These are phyloP conservation scores for Rhynchospora breviuscula DNA, from an alignment of 176 grass and related monocot species.

Conservation along the genomic window DNA sequence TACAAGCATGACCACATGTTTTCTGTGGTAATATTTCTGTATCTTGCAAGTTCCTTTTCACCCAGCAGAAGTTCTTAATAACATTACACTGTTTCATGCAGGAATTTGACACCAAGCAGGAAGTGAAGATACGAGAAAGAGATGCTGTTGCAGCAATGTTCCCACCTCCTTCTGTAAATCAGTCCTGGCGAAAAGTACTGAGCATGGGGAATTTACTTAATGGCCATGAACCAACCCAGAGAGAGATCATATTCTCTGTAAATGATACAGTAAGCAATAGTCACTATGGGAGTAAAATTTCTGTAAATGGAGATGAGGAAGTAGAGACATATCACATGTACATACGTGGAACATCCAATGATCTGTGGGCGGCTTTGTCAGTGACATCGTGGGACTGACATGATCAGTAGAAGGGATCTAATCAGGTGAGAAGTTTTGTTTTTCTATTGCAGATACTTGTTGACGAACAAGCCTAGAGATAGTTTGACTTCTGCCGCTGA, in stretches of 20 bases:
- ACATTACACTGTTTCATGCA: constrained; percentile 25
- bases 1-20: neutral
- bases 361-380: constrained; percentile 80
- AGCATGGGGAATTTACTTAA: constrained; percentile 99
- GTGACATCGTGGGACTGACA: constrained; percentile 89
- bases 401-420: neutral
- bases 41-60: neutral
- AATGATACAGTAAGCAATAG: constrained; percentile 57
- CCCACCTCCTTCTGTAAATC: constrained; percentile 73
- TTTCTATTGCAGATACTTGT: neutral
- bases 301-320: constrained; percentile 45
- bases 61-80: neutral
- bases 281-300: constrained; percentile 54
- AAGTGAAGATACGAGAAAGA: constrained; percentile 59
- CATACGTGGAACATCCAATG: constrained; percentile 84
- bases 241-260: constrained; percentile 83
- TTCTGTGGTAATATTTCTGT: neutral
- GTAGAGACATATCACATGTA: constrained; percentile 91
- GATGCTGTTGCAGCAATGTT: constrained; percentile 67
- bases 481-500: neutral
- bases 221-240: constrained; percentile 76
- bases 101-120: constrained; percentile 72
- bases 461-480: neutral
- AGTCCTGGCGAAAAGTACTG: constrained; percentile 96
- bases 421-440: neutral